Base-by-base conservation (phyloP, 1,139 yeast genomes). In the Lodderomyces margitis region DNA sequence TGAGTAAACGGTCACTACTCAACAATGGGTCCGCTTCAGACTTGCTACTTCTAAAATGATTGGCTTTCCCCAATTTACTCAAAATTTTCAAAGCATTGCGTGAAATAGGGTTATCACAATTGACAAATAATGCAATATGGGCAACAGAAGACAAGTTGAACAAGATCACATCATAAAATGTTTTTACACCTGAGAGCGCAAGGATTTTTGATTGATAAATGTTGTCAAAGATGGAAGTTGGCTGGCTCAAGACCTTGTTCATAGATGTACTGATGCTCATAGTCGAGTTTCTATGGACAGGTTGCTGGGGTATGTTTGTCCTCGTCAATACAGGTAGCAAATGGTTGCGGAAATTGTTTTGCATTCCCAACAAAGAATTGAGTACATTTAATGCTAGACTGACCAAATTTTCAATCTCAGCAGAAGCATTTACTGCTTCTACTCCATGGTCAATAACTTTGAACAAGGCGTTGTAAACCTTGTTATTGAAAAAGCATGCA, bases 151-250 rank as follows among this genome's bases (percentile, higher is more conserved):
- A 76, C 20, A 88, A 63, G 47, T 86, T 78, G 61, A 83, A 81
- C 20, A 87, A 64, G 9, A 89, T 62, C 0, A 89, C 81, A 53
- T 88, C 95, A 53, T 73, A 82, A 52, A 85, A 84, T 5, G 83
- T 78, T 16, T 73, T 62, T 6, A 80, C 59, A 0, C 92, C 91
- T 51, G 78, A 81, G 0, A 82, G 69, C 4, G 86, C 84, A 39
- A 82, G 59, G 36, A 64, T 65, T 16, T 71, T 64, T 1, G 87
- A 82, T 35, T 69, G 60, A 48, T 74, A 76, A 32, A 69, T 62
- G 48, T 75, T 80, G 50, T 81, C 83, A 35, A 69, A 60, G 37
- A 70, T 70, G 12, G 79, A 65, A 24, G 54, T 60, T 31, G 65
- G 58, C 1, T 58, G 46, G 1, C 54, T 37, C n/a, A 63, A 48